Conservation (phyloP, 2,329 filamentous ascomycete genomes). For the Colletotrichum echinochloae region DNA sequence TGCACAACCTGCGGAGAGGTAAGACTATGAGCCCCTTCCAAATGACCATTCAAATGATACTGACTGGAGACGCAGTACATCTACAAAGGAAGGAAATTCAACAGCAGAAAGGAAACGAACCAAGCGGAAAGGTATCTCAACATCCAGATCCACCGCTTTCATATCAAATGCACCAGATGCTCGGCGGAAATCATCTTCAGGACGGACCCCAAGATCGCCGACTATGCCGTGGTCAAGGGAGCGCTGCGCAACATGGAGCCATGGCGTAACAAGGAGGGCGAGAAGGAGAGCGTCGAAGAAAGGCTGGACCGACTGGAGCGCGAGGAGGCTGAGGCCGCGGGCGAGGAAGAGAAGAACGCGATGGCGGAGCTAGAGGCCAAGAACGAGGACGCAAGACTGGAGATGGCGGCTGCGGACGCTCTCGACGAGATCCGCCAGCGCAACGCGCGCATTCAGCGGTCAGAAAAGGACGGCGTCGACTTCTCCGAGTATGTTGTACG, state of each 20-base stretch:
- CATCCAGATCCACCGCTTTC: conserved; percentile 91
- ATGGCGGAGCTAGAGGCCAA: conserved; percentile 97
- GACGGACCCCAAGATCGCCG: conserved; percentile 94
- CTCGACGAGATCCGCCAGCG: conserved; percentile 93
- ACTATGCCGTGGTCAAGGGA: conserved; percentile 84
- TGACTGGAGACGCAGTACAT: conserved; percentile 67
- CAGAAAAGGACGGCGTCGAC: conserved; percentile 75
- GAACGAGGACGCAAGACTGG: conserved; percentile 89
- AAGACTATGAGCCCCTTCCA: conserved; percentile 30
- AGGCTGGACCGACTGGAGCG: conserved; percentile 84
- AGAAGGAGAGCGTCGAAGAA: conserved; percentile 87
- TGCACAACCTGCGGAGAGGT: conserved; percentile 71
- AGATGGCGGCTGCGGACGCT: conserved; percentile 97
- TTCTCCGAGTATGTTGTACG: conserved; percentile 65
- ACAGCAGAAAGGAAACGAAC: conserved; percentile 91
- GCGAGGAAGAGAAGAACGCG: conserved; percentile 80
- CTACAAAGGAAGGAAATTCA: conserved; percentile 95
- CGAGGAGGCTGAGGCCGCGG: conserved; percentile 74
- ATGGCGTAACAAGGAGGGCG: conserved; percentile 75
- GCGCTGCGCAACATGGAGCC: conserved; percentile 94
- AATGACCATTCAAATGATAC: background rate
- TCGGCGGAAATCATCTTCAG: conserved; percentile 82
- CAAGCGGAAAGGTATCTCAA: conserved; percentile 88
- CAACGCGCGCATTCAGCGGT: conserved; percentile 88
- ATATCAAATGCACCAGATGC: conserved; percentile 83